Evolutionary conservation across 1,284 basidiomycete genomes (phyloP).

Genomic region (Naganishia cerealis): DNA sequence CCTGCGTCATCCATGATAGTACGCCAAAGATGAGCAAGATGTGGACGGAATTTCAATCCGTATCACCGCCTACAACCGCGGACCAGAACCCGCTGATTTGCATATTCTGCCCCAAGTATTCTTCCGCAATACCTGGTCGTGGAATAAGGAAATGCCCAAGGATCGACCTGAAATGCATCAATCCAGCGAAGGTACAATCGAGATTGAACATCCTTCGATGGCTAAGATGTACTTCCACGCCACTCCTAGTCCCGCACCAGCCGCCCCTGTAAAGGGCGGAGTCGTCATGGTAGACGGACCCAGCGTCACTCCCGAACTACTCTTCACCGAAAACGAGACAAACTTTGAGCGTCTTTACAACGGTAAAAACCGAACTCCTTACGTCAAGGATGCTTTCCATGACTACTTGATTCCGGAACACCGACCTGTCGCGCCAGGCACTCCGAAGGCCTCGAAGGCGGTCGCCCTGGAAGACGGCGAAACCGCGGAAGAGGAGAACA

Average conservation of each 20-base stretch:
- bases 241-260: slow-evolving; percentile 85
- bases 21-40: slow-evolving; percentile 93
- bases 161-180: slow-evolving; percentile 66
- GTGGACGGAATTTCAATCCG: slow-evolving; percentile 86
- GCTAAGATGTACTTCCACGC: slow-evolving; percentile 82
- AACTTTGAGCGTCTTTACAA: slow-evolving; percentile 90
- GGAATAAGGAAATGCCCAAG: slow-evolving; percentile 76
- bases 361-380: slow-evolving; percentile 75
- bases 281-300: slow-evolving; percentile 64
- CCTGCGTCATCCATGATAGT: slow-evolving; percentile 58
- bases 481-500: slow-evolving; percentile 39
- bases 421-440: slow-evolving; percentile 60
- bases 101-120: slow-evolving; percentile 93
- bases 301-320: slow-evolving; percentile 72
- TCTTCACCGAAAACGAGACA: slow-evolving; percentile 96
- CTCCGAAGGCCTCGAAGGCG: slow-evolving; percentile 35
- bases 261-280: slow-evolving; percentile 64
- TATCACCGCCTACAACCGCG: slow-evolving; percentile 94
- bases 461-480: slow-evolving; percentile 36
- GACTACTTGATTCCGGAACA: slow-evolving; percentile 89
- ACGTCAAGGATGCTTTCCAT: slow-evolving; percentile 97
- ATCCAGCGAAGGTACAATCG: slow-evolving; percentile 63
- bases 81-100: slow-evolving; percentile 89
- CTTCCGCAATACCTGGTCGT: slow-evolving; percentile 98
- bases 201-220: slow-evolving; percentile 70